Evolutionary conservation across 805 yeast genomes (phyloP).

Genomic region (Yarrowia bubula): DNA sequence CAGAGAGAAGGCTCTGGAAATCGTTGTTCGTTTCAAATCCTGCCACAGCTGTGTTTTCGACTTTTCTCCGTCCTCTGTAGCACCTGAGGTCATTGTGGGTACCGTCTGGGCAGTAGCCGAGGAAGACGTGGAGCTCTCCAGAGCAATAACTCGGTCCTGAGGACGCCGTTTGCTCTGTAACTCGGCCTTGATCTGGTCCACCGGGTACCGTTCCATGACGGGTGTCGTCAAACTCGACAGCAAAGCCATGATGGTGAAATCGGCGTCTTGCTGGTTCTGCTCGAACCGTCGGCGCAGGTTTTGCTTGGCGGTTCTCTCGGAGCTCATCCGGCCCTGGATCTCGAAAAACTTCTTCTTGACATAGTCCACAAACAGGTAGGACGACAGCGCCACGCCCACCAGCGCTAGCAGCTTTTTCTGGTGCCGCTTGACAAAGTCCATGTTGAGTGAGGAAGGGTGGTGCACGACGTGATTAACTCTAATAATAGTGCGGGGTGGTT

Average conservation of each 20-base stretch:
- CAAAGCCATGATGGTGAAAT: slow-evolving; percentile 76
- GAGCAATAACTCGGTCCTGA: slow-evolving; percentile 28
- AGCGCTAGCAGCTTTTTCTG: slow-evolving; percentile 46
- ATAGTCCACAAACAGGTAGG: slow-evolving; percentile 47
- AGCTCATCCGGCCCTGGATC: slow-evolving; percentile 51
- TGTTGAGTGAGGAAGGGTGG: slow-evolving; percentile 1
- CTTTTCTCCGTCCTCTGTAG: slow-evolving; percentile 36
- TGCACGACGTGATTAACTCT: slow-evolving; percentile 16
- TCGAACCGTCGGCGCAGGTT: slow-evolving; percentile 78
- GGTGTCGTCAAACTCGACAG: slow-evolving; percentile 73
- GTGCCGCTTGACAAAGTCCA: slow-evolving; percentile 47
- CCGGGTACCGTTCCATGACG: slow-evolving; percentile 59
- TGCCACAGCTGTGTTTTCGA: slow-evolving; percentile 77
- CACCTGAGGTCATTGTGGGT: slow-evolving; percentile 18
- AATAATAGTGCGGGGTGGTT: slow-evolving; percentile 14
- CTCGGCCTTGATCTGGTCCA: slow-evolving; percentile 69
- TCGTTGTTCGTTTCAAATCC: slow-evolving; percentile 68
- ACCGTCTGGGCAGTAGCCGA: slow-evolving; percentile 24
- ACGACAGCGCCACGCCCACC: slow-evolving; percentile 46
- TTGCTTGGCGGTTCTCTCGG: slow-evolving; percentile 60
- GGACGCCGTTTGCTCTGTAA: slow-evolving; percentile 56
- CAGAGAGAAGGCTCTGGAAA: slow-evolving; percentile 70
- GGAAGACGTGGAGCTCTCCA: slow-evolving; percentile 19
- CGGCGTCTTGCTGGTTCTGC: slow-evolving; percentile 89
- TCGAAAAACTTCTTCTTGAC: slow-evolving; percentile 48